These are phyloP conservation scores for Fomitopsis betulina DNA, from an alignment of 1,284 basidiomycete species.

Conservation along the genomic window DNA sequence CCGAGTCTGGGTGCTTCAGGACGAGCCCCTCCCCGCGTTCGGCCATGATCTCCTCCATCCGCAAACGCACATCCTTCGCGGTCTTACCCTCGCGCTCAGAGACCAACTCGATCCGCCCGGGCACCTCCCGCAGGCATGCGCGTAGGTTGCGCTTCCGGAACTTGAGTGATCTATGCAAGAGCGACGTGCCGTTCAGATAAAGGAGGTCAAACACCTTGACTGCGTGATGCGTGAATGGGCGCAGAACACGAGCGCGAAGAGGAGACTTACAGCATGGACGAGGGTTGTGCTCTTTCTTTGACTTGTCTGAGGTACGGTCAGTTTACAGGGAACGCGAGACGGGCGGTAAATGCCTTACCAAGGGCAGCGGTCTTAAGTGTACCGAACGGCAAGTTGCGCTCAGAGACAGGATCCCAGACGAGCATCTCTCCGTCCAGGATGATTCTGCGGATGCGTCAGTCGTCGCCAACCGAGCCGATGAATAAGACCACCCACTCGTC, in stretches of 20 bases:
- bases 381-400: slow-evolving; percentile 86
- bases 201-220: slow-evolving; percentile 95
- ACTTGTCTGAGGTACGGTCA: slow-evolving; percentile 47
- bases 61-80: slow-evolving; percentile 72
- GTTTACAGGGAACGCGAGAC: neutral
- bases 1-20: slow-evolving; percentile 77
- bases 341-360: slow-evolving; percentile 35
- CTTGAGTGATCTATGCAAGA: slow-evolving; percentile 57
- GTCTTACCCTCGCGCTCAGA: slow-evolving; percentile 69
- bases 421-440: slow-evolving; percentile 97
- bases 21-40: slow-evolving; percentile 87
- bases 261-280: slow-evolving; percentile 81
- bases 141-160: slow-evolving; percentile 71
- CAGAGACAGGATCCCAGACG: slow-evolving; percentile 88
- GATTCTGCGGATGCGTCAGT: slow-evolving; percentile 46
- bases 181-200: slow-evolving; percentile 74
- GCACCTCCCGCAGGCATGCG: slow-evolving; percentile 56
- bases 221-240: slow-evolving; percentile 26
- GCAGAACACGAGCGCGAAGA: neutral
- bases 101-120: slow-evolving; percentile 78
- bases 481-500: slow-evolving; percentile 58
- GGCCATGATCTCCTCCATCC: slow-evolving; percentile 80
- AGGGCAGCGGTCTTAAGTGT: slow-evolving; percentile 86
- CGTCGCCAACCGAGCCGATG: neutral
- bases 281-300: slow-evolving; percentile 66